phyloP scores from a whole-genome alignment of 2,329 filamentous ascomycete genomes.

The Fusarium sp. region DNA sequence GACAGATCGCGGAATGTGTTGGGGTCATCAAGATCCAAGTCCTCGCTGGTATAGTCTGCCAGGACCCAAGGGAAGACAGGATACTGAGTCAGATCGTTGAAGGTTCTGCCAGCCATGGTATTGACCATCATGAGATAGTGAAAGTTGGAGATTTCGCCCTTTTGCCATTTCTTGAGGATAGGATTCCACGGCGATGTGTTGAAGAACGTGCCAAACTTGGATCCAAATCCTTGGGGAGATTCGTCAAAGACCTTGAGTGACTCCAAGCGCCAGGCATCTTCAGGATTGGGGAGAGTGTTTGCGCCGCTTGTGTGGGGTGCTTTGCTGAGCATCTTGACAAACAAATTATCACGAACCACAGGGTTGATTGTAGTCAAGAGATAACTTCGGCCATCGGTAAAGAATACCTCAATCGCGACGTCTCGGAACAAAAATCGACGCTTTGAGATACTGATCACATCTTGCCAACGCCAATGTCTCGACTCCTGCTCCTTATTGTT shows the following conservation, averaged over 20 bases:
- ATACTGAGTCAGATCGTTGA: conserved; percentile 98
- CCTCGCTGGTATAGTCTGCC: conserved; percentile 94
- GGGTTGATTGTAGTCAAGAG: conserved; percentile 86
- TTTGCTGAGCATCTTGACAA: conserved; percentile 79
- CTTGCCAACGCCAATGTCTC: conserved; percentile 92
- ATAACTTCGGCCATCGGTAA: conserved; percentile 96
- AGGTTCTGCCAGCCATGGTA: conserved; percentile 95
- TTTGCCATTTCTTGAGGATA: conserved; percentile 89
- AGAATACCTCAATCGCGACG: conserved; percentile 97
- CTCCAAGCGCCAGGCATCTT: conserved; percentile 93
- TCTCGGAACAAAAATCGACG: conserved; percentile 94
- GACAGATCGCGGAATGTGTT: conserved; percentile 90
- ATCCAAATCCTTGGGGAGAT: conserved; percentile 75
- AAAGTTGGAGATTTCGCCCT: conserved; percentile 97
- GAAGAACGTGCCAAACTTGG: conserved; percentile 93
- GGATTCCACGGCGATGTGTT: conserved; percentile 85
- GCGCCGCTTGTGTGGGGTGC: conserved; percentile 83
- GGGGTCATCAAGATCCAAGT: conserved; percentile 87
- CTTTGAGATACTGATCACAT: conserved; percentile 96
- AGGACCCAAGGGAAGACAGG: conserved; percentile 98
- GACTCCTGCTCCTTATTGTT: conserved; percentile 79
- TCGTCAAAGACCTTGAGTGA: conserved; percentile 78
- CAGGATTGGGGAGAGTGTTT: conserved; percentile 78
- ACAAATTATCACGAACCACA: conserved; percentile 81
- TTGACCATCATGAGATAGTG: conserved; percentile 99